phyloP scores from a whole-genome alignment of 2,329 filamentous ascomycete species.

The Neophaeococcomyces mojaviensis region DNA sequence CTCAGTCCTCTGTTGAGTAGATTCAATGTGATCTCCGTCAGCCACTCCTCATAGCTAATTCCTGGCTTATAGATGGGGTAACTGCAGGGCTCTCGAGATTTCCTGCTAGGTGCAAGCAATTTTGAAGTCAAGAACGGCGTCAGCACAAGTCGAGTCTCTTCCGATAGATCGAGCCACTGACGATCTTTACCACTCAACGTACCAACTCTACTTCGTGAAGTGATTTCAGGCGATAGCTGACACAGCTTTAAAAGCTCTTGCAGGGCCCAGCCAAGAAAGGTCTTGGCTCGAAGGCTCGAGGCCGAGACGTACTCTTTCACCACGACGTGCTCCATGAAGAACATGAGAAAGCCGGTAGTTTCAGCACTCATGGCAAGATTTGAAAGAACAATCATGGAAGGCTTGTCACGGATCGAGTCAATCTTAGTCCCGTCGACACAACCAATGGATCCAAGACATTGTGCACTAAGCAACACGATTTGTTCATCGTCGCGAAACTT shows the following conservation, averaged over 20 bases:
- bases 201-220: conserved; percentile 24
- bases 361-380: conserved; percentile 78
- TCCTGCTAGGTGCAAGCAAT: conserved; percentile 51
- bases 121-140: conserved; percentile 79
- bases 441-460: conserved; percentile 80
- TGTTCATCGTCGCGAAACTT: conserved; percentile 64
- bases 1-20: conserved; percentile 72
- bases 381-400: conserved; percentile 74
- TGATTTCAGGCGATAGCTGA: conserved; percentile 56
- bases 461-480: conserved; percentile 66
- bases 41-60: conserved; percentile 70
- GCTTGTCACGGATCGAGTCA: conserved; percentile 69
- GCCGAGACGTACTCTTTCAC: conserved; percentile 88
- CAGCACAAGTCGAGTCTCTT: conserved; percentile 34
- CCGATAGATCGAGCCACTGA: conserved; percentile 6
- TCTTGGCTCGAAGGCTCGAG: conserved; percentile 78
- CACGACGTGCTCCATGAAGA: conserved; percentile 76
- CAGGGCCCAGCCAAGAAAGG: conserved; percentile 89
- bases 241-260: conserved; percentile 78
- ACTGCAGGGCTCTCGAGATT: conserved; percentile 33
- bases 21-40: conserved; percentile 72
- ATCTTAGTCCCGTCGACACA: conserved; percentile 87
- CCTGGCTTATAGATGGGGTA: conserved; percentile 69
- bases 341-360: conserved; percentile 75
- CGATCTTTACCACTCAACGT: conserved; percentile 3